Conservation (phyloP, 2,329 filamentous ascomycete genomes). For the Aspergillus oerlinghausenensis region DNA sequence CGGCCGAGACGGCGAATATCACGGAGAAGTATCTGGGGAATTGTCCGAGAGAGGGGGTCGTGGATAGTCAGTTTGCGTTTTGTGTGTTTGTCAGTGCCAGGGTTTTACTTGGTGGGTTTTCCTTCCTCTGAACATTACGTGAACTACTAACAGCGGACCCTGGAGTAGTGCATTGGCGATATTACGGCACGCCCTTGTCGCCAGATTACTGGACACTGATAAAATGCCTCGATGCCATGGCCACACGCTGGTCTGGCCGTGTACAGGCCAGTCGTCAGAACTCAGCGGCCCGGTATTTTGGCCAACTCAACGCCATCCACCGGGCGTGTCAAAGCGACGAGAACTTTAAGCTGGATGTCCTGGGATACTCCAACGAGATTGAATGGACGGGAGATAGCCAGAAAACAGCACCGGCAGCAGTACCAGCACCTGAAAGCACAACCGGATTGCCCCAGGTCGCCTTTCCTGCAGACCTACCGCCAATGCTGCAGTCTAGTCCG, state of each 20-base stretch:
- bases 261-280: not conserved
- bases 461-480: not conserved
- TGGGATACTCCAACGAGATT: slow-evolving; percentile 10
- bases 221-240: slow-evolving; percentile 19
- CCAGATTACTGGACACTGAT: slow-evolving; percentile 21
- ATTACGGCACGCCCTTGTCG: slow-evolving; percentile 13
- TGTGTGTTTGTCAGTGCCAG: slow-evolving; percentile 43
- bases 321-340: slow-evolving; percentile 1
- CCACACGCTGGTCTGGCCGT: slow-evolving; percentile 11
- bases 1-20: slow-evolving; percentile 45
- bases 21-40: slow-evolving; percentile 44
- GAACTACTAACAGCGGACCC: not conserved
- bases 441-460: not conserved
- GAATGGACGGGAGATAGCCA: not conserved
- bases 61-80: slow-evolving; percentile 41
- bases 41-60: slow-evolving; percentile 15
- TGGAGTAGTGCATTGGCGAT: slow-evolving; percentile 22
- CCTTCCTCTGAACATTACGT: not conserved
- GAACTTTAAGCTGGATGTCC: slow-evolving; percentile 5
- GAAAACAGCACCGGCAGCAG: too few species aligned
- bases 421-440: too few species aligned
- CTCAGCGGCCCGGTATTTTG: slow-evolving; percentile 4
- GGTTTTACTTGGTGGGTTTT: slow-evolving; percentile 17
- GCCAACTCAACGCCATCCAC: not conserved
- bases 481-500: not conserved